Base-by-base conservation (phyloP, 345 rosid species). In the Kandelia obovata region DNA sequence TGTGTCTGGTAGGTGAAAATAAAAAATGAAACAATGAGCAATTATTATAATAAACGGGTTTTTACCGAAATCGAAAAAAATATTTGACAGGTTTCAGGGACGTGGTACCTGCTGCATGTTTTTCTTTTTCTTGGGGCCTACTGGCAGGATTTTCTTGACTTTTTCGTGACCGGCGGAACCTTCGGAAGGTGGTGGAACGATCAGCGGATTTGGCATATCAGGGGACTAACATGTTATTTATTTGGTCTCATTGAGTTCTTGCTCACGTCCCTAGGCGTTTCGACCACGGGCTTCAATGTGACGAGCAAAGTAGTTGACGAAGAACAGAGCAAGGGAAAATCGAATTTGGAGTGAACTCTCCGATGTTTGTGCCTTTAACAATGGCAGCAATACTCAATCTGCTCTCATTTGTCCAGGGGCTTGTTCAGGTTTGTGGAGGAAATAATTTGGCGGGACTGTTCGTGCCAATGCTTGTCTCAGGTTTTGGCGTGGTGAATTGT, bases 121-220 rank as follows among this genome's bases (percentile, higher is more conserved):
- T 87, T 94, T 68, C 81, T 91, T 20, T 81, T 83, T 73, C 0
- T 89, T 0, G 94, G 94, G 23, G 83, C 91, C 19, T 85, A 93
- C 28, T 77, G 27, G 23, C 88, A 85, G 75, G 90, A 82, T 65
- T 27, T 81, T 11, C 2, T 72, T 0, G 91, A 87, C 3, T 83
- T 84, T 65, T 6, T 77, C 34, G 11, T 80, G 13, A 81, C 59
- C 35, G 79, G 83, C 10, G 87, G 85, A n/a, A 84, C 83, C 23
- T 56, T 82, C 67, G 37, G 52, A 23, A 83, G 65, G 65, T 91
- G 97, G 98, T 88, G 92, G 92, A 89, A 81, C 61, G 89, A 84
- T 68, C 95, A 82, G 64, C 81, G 95, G 58, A 83, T 86, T 55
- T 89, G 86, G 87, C 27, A 68, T 53, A 72, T 91, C 27, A 82